Evolutionary conservation across 306 rosid genomes (phyloP).

Genomic region (Lablab purpureus): DNA sequence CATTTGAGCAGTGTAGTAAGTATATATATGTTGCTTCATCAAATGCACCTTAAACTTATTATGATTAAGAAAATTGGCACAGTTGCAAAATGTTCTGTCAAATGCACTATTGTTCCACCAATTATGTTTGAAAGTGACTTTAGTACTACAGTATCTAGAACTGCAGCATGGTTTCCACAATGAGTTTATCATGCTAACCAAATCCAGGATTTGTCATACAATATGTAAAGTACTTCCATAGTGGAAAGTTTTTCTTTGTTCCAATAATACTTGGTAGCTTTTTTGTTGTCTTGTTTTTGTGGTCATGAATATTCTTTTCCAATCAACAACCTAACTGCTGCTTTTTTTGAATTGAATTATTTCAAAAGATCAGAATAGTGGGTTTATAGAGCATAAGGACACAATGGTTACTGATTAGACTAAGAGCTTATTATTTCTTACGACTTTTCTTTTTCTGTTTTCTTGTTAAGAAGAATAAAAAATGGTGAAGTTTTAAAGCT

Average conservation of each 20-base stretch:
- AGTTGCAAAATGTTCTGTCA: not conserved
- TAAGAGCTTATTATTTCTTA: not conserved
- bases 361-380: not conserved
- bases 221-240: conserved; percentile 1
- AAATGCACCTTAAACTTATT: conserved; percentile 13
- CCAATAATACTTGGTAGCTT: conserved; percentile 31
- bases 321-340: conserved; percentile 17
- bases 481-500: conserved; percentile 14
- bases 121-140: conserved; percentile 36
- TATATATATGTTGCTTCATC: not conserved
- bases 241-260: conserved; percentile 27
- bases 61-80: conserved; percentile 21
- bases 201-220: not conserved
- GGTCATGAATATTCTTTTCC: not conserved
- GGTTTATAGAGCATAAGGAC: not conserved
- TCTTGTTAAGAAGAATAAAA: conserved; percentile 14
- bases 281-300: conserved; percentile 11
- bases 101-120: conserved; percentile 39
- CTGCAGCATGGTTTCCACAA: conserved; percentile 16
- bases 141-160: conserved; percentile 2
- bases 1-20: not conserved
- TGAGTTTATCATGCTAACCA: conserved; percentile 43
- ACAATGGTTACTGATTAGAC: not conserved
- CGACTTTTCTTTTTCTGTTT: conserved; percentile 3
- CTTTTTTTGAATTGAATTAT: conserved; percentile 29